Base-by-base conservation (phyloP, 2,329 filamentous ascomycete genomes). In the Calonectria henricotiae region DNA sequence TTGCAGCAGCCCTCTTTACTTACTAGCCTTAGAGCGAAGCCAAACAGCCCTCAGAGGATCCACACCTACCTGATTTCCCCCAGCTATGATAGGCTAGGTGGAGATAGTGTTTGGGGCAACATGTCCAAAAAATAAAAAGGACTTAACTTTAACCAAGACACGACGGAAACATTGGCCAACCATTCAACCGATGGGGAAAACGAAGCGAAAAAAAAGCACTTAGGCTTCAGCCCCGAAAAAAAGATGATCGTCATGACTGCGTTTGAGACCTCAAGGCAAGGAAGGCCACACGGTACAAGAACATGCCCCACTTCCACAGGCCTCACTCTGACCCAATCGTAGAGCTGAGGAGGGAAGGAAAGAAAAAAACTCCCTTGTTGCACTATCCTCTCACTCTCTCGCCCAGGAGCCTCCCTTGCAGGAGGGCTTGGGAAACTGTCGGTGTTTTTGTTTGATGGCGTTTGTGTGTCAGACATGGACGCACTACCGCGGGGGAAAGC, bases 1-100 rank as follows among this genome's bases (percentile, higher is more conserved):
- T 76, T 76, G 75, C 75, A 76, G 75, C 66, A 64, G 60, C 60
- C 55, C 39, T 51, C 66, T 51, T 47, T 63, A 51, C 41, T 62
- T 55, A 23, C 20, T 51, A 39, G 41, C 46, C 58, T 27, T 47
- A 17, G 27, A n/a, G 27, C 20, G 44, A 35, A 5, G 30, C 23
- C 27, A 54, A 9, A 1, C 44, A 47, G 49, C 30, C 49, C 49
- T 35, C 27, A 15, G 49, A 23, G 30, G 49, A n/a, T 32, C 49
- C 49, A 54, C 49, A 35, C 17, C 23, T 11, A 12, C 4, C 30
- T 54, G 49, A 4, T n/a, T 20, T 54, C n/a, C 49, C 49, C 49
- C 30, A 13, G 43, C 58, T 17, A 15, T 51, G 67, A 69, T 69
- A 69, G 67, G 62, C 27, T 27, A 23, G 9, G 37, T 23, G 51